Evolutionary conservation across 257 asterid species (phyloP), one percentile per base, ranked within the genome.

Genomic region (Przewalskia tangutica): DNA sequence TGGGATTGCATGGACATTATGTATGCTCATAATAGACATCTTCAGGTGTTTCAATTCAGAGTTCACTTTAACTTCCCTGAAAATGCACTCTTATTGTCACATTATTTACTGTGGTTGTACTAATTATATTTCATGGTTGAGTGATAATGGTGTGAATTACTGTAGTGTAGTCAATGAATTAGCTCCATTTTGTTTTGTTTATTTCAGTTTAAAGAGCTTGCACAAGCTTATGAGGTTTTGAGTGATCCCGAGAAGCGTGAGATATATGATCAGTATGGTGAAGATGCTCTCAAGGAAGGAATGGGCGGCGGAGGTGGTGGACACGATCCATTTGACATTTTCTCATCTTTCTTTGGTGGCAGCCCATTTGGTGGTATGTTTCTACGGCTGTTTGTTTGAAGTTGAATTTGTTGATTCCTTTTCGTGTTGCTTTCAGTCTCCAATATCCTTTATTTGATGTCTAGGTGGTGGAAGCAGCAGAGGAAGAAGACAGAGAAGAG

Each of bases 201-300:
- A 63, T 38, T 48, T 73, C 84, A 84, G 84, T 84, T 84, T 40
- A 84, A 84, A 77, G 86, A 84, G 82, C 84, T 84, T 81, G 86
- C 86, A 38, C 86, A 84, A 54, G 86, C 86, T 63, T 84, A 84
- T 81, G 84, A 84, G 82, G 84, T 81, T 23, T n/a, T 84, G 50
- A 84, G 86, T 63, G 86, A 84, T 40, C 86, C 86, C 0, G 86
- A 84, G 77, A 84, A 84, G 66, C 86, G 86, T n/a, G 86, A 84
- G 36, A 76, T 84, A 20, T 84, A 84, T 66, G 87, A 84, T 48
- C 85, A 84, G 83, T 84, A 82, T 50, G 87, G 87, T 38, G 87
- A 82, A 59, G 85, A 85, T 82, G 87, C 87, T 38, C 85, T 85
- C 14, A 85, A 81, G 67, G 87, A 85, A 81, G 86, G 86, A 73